These are phyloP conservation scores for Crucihimalaya himalaica DNA, from an alignment of 345 rosid genomes.

Conservation along the genomic window DNA sequence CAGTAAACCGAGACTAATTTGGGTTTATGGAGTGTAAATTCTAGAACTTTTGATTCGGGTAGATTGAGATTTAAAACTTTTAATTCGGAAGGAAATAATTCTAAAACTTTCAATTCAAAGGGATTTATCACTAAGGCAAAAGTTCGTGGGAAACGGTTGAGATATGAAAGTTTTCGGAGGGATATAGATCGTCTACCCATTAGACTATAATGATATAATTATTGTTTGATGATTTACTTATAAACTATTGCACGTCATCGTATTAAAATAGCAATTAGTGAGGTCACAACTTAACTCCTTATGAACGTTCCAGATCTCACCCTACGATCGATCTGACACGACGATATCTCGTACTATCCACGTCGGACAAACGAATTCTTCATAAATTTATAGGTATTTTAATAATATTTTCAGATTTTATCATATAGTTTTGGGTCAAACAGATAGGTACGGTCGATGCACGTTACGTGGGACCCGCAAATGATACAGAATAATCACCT, in stretches of 20 bases:
- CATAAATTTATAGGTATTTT: not conserved
- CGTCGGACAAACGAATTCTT: slow-evolving; percentile 32
- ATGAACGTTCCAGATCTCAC: slow-evolving; percentile 12
- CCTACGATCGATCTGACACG: slow-evolving; percentile 29
- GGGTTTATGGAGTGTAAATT: too few species aligned
- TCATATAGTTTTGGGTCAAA: slow-evolving; percentile 19
- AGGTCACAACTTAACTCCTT: slow-evolving; percentile 1
- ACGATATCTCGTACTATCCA: slow-evolving; percentile 35
- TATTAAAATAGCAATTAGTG: not conserved
- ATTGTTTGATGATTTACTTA: not conserved
- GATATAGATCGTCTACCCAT: too few species aligned
- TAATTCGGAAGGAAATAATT: too few species aligned
- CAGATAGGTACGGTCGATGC: slow-evolving; percentile 54
- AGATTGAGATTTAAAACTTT: too few species aligned
- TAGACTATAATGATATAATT: not conserved
- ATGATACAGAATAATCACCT: slow-evolving; percentile 21
- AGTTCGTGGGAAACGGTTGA: too few species aligned
- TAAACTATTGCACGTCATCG: not conserved
- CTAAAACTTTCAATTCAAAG: too few species aligned
- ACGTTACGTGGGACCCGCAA: slow-evolving; percentile 43
- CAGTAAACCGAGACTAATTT: too few species aligned
- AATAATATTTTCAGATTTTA: not conserved
- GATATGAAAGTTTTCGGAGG: too few species aligned
- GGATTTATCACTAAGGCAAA: too few species aligned
- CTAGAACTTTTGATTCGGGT: too few species aligned